Evolutionary conservation across 163 green algal genomes (phyloP).

Genomic region (Trebouxiophyceae sp.): DNA sequence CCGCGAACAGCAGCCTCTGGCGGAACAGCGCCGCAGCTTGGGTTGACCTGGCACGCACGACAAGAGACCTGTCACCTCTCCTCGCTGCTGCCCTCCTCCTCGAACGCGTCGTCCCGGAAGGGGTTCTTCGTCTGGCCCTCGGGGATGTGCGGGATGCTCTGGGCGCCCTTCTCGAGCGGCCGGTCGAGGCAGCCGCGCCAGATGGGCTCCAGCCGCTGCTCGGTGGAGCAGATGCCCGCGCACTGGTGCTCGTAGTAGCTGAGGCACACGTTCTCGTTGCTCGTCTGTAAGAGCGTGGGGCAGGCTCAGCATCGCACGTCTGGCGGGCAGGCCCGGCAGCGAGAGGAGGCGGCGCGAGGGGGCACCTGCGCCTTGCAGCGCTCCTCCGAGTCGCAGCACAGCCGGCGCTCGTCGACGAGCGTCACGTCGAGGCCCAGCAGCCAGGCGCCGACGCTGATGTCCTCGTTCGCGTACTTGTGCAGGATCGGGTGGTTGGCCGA

Average conservation of each 20-base stretch:
- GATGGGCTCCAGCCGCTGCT: constrained; percentile 41
- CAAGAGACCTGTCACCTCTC: neutral
- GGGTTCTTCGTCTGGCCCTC: no score
- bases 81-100: neutral
- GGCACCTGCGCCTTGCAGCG: constrained; percentile 34
- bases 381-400: constrained; percentile 52
- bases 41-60: no score
- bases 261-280: constrained; percentile 33
- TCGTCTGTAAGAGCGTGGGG: no score
- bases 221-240: constrained; percentile 38
- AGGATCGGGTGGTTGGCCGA: constrained; percentile 43
- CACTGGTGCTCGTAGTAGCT: constrained; percentile 42
- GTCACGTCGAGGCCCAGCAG: constrained; percentile 59
- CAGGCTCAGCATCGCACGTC: no score
- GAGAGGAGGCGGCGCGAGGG: neutral
- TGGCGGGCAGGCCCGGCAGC: no score
- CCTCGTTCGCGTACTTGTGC: constrained; percentile 61
- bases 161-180: constrained; percentile 8
- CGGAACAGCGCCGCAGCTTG: no score
- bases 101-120: no score
- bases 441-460: constrained; percentile 62
- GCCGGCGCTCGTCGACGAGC: constrained; percentile 44
- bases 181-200: constrained; percentile 32
- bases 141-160: neutral
- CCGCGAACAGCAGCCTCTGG: no score